Conservation (phyloP, 345 rosid genomes). For the Pistacia atlantica region DNA sequence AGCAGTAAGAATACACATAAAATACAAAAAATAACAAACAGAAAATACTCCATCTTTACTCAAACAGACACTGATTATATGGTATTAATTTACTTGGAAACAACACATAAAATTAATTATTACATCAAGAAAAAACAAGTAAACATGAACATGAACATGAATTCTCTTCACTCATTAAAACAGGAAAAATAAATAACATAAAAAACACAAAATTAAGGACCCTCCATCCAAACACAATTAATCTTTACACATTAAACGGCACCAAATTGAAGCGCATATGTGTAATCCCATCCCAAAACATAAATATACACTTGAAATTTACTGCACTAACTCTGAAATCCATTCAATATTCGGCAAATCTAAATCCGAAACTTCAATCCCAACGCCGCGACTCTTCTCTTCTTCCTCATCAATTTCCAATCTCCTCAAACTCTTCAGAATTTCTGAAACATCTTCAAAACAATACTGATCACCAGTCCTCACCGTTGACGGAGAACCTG, state of each 20-base stretch:
- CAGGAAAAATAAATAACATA: background rate
- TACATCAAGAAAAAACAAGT: too few relatives aligned
- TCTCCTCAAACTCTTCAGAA: conserved; percentile 38
- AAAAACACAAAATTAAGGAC: background rate
- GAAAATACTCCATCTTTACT: too few relatives aligned
- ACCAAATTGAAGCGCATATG: background rate
- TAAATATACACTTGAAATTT: background rate
- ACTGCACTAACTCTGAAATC: conserved; percentile 48
- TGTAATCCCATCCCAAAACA: too few relatives aligned
- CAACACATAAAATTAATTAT: too few relatives aligned
- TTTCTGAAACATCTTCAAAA: conserved; percentile 25
- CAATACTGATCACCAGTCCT: conserved; percentile 18
- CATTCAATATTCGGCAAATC: conserved; percentile 45
- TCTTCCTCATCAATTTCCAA: conserved; percentile 30
- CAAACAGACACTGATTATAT: too few relatives aligned
- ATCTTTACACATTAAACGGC: background rate
- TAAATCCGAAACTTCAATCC: conserved; percentile 20
- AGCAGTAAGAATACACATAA: too few relatives aligned
- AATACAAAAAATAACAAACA: too few relatives aligned
- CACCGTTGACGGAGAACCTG: background rate
- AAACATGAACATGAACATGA: too few relatives aligned
- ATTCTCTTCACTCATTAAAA: too few relatives aligned
- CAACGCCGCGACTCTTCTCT: background rate
- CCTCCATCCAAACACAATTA: background rate
- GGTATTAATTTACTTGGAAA: too few relatives aligned